Evolutionary conservation across 768 basidiomycete species (phyloP).

Genomic region (Pisolithus microcarpus): DNA sequence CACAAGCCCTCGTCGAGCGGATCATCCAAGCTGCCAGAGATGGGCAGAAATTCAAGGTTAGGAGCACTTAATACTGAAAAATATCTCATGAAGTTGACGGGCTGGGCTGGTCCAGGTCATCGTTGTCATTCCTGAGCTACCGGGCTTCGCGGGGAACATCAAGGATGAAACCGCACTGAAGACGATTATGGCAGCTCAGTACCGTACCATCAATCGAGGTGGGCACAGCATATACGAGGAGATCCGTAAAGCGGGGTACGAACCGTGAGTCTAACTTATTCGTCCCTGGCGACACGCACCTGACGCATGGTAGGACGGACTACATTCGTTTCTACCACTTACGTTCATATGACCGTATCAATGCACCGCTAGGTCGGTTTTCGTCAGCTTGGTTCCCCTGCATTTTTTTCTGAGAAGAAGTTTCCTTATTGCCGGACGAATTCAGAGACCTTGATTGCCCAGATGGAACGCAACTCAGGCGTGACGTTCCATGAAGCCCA

Average conservation of each 20-base stretch:
- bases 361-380: slow-evolving; percentile 56
- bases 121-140: slow-evolving; percentile 84
- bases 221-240: slow-evolving; percentile 82
- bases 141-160: slow-evolving; percentile 84
- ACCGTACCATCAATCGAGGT: slow-evolving; percentile 85
- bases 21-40: slow-evolving; percentile 73
- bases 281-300: background rate
- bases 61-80: background rate
- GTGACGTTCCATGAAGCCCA: slow-evolving; percentile 82
- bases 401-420: slow-evolving; percentile 7
- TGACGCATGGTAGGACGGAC: slow-evolving; percentile 45
- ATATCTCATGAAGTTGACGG: background rate
- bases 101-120: slow-evolving; percentile 49
- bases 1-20: slow-evolving; percentile 71
- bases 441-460: slow-evolving; percentile 43
- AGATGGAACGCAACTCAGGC: slow-evolving; percentile 69
- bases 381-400: background rate
- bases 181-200: slow-evolving; percentile 84
- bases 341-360: slow-evolving; percentile 85
- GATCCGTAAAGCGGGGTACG: slow-evolving; percentile 66
- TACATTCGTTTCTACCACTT: slow-evolving; percentile 93
- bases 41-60: slow-evolving; percentile 71
- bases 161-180: slow-evolving; percentile 56
- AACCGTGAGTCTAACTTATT: slow-evolving; percentile 49
- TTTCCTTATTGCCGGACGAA: background rate